A percentile compares a stretch with the other conserved stretches of the same genome.
These are phyloP conservation scores for Thoreauomyces humboldtii DNA, from an alignment of 192 early-diverging fungal species.

Conservation along the genomic window DNA sequence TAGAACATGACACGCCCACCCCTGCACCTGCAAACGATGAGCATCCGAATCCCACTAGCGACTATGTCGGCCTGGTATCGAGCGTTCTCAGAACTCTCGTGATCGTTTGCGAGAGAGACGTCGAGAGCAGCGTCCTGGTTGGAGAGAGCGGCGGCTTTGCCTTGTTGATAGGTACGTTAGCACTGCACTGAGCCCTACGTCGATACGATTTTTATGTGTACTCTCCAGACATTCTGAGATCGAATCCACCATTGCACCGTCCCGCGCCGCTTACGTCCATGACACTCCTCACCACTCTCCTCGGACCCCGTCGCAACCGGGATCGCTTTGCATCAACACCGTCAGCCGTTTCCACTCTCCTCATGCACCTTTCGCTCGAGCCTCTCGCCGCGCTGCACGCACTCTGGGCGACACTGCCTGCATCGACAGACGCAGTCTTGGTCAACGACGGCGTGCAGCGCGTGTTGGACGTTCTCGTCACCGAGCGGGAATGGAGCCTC, in stretches of 20 bases:
- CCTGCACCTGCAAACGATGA: neutral
- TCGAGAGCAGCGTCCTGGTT: slow-evolving; percentile 20
- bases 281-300: slow-evolving; percentile 39
- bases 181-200: neutral
- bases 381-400: slow-evolving; percentile 28
- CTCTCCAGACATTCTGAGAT: slow-evolving; percentile 13
- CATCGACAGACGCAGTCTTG: neutral
- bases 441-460: neutral
- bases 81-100: slow-evolving; percentile 29
- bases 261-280: slow-evolving; percentile 29
- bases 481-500: neutral
- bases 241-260: slow-evolving; percentile 29
- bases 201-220: no score
- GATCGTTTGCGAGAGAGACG: slow-evolving; percentile 28
- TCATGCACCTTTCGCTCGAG: slow-evolving; percentile 24
- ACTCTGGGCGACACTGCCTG: slow-evolving; percentile 13
- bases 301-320: slow-evolving; percentile 14
- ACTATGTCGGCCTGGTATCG: slow-evolving; percentile 27
- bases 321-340: neutral
- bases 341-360: slow-evolving; percentile 35
- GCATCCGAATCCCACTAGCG: slow-evolving; percentile 18
- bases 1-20: slow-evolving; percentile 3
- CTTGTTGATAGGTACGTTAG: slow-evolving; percentile 31
- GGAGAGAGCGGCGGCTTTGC: slow-evolving; percentile 33
- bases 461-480: neutral